A percentile compares a stretch with the other conserved stretches of the same genome.
Evolutionary conservation across 2,329 filamentous ascomycete species (phyloP).

Genomic region (Orbilia javanica): DNA sequence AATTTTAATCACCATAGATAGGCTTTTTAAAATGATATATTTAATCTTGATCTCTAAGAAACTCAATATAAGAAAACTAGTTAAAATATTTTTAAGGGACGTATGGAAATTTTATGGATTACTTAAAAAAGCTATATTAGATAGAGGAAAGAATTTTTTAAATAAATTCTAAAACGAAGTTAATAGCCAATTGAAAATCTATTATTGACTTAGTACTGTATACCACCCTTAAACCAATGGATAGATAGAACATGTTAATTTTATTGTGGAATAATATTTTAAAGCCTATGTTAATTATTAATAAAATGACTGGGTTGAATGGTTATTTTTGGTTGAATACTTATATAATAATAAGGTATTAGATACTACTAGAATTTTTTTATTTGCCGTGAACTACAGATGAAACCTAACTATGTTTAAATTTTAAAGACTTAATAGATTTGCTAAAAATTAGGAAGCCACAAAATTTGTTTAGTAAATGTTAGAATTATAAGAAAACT

Average conservation of each 20-base stretch:
- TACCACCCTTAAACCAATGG: background rate
- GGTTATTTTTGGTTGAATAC: background rate
- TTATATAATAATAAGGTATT: background rate
- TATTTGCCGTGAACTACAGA: too few relatives aligned
- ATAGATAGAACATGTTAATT: background rate
- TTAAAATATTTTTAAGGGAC: too few relatives aligned
- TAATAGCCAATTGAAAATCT: background rate
- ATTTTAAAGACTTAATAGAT: too few relatives aligned
- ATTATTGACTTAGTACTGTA: background rate
- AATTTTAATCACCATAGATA: background rate
- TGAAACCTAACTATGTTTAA: too few relatives aligned
- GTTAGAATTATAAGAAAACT: background rate
- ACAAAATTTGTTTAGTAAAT: constrained; percentile 1
- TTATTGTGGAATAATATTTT: background rate
- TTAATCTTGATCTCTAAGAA: too few relatives aligned
- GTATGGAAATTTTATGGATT: too few relatives aligned
- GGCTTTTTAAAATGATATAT: too few relatives aligned
- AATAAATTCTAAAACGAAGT: background rate
- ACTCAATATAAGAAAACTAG: too few relatives aligned
- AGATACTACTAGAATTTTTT: background rate
- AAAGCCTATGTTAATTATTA: background rate
- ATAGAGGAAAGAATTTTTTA: background rate
- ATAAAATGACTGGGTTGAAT: background rate
- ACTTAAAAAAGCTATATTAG: background rate
- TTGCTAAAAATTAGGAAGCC: background rate